Evolutionary conservation across 2,329 filamentous ascomycete genomes (phyloP).

Genomic region (Curvularia eragrostidis): DNA sequence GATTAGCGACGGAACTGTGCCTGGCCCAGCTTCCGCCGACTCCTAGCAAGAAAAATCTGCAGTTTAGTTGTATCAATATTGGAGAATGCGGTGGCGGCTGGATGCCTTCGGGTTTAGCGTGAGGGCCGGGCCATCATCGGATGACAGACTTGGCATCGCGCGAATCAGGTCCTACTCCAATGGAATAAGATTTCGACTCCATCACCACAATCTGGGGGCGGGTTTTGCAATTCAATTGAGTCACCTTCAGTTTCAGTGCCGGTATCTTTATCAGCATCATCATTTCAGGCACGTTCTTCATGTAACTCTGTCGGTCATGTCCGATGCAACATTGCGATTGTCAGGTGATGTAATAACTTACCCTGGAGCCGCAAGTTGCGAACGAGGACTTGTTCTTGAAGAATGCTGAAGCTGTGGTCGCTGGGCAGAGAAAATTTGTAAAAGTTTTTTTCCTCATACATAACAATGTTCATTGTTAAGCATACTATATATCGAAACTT

Average conservation of each 20-base stretch:
- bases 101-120: conserved; percentile 19
- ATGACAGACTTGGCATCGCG: conserved; percentile 22
- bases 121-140: conserved; percentile 39
- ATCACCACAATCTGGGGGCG: conserved; percentile 3
- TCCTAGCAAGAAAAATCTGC: conserved; percentile 38
- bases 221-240: not conserved
- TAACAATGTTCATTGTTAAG: too few species aligned
- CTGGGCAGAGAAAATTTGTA: not conserved
- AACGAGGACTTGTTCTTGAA: not conserved
- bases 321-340: not conserved
- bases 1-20: conserved; percentile 12
- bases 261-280: not conserved
- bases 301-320: not conserved
- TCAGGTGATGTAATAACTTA: not conserved
- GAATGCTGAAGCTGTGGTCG: not conserved
- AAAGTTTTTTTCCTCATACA: too few species aligned
- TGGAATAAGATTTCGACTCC: conserved; percentile 10
- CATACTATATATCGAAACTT: too few species aligned
- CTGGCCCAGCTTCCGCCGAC: conserved; percentile 18
- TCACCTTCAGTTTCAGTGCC: not conserved
- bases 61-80: conserved; percentile 21
- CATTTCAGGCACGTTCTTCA: not conserved
- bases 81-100: conserved; percentile 25
- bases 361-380: not conserved
- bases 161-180: conserved; percentile 9